Base-by-base conservation (phyloP, 805 yeast species). In the Cyberlindnera americana region DNA sequence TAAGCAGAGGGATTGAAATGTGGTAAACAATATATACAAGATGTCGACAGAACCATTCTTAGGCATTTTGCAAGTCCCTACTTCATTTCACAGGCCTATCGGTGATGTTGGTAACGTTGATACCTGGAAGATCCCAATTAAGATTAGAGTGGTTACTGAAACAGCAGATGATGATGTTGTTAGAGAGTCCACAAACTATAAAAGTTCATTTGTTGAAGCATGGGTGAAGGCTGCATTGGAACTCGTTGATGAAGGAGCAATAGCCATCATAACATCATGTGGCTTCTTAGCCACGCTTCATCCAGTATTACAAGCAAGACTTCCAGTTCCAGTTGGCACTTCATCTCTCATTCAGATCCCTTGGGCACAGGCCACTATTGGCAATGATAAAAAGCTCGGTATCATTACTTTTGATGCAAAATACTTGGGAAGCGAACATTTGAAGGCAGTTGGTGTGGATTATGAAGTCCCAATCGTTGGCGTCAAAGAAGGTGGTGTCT, bases 231-330 rank as follows among this genome's bases (percentile, higher is more conserved):
- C 60, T n/a, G 58, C 60, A 19, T 29, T 49, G 15, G 49, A 49
- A 17, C 37, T 61, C 8, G 55, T 54, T 13, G 52, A 50, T 1
- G 48, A 53, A 30, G 68, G 68, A 11, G 65, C 65, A 3, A 45
- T 59, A 38, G 66, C 65, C 14, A 44, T 61, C 6, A 53, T 60
- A 16, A 60, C 67, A 4, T 58, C 65, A 4, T 64, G 67, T 47
- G 67, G 67, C 13, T 64, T 63, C 41, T 46, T 64, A 7, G 63
- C 66, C 2, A 57, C 59, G 8, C 29, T 57, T 10, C 67, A 64
- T 25, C 40, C 49, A 13, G 40, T 48, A 10, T 28, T 62, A 6
- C 54, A 56, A n/a, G 42, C 47, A 0, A 43, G 48, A 41, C 49
- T 59, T n/a, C 49, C 55, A 1, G 56, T 62, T 18, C 67, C 69